A percentile compares a stretch with the other conserved stretches of the same genome.
Evolutionary conservation across 2,329 filamentous ascomycete genomes (phyloP).

Genomic region (Lojkania enalia): DNA sequence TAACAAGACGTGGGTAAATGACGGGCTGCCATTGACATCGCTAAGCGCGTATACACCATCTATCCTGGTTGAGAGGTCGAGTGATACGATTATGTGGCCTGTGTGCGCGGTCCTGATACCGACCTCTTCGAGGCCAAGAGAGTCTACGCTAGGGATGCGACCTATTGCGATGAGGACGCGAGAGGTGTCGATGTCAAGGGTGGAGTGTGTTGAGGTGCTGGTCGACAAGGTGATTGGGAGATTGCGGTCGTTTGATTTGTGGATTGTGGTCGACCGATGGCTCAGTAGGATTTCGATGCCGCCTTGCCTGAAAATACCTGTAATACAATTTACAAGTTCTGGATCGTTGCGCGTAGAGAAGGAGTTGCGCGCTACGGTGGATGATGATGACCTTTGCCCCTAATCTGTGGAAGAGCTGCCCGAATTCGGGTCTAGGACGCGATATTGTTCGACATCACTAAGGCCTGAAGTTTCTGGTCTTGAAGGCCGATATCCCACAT

Average conservation of each 20-base stretch:
- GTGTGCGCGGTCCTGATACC: slow-evolving; percentile 47
- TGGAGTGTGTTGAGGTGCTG: slow-evolving; percentile 15
- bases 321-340: slow-evolving; percentile 52
- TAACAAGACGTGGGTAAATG: slow-evolving; percentile 62
- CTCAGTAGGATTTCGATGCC: slow-evolving; percentile 50
- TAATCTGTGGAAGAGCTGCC: slow-evolving; percentile 56
- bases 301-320: slow-evolving; percentile 51
- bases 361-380: slow-evolving; percentile 49
- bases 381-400: slow-evolving; percentile 56
- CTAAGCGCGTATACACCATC: slow-evolving; percentile 54
- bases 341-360: slow-evolving; percentile 51
- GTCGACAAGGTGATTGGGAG: slow-evolving; percentile 29
- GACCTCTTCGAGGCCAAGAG: slow-evolving; percentile 47
- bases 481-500: slow-evolving; percentile 51
- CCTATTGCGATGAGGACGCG: slow-evolving; percentile 58
- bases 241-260: slow-evolving; percentile 17
- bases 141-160: slow-evolving; percentile 55
- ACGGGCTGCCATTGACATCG: slow-evolving; percentile 57
- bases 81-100: slow-evolving; percentile 52
- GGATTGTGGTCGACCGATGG: slow-evolving; percentile 30
- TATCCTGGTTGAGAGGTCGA: slow-evolving; percentile 51
- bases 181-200: slow-evolving; percentile 40
- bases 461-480: slow-evolving; percentile 46
- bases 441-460: slow-evolving; percentile 36
- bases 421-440: slow-evolving; percentile 57